Conservation (phyloP, 345 rosid genomes). For the Hirschfeldia incana region DNA sequence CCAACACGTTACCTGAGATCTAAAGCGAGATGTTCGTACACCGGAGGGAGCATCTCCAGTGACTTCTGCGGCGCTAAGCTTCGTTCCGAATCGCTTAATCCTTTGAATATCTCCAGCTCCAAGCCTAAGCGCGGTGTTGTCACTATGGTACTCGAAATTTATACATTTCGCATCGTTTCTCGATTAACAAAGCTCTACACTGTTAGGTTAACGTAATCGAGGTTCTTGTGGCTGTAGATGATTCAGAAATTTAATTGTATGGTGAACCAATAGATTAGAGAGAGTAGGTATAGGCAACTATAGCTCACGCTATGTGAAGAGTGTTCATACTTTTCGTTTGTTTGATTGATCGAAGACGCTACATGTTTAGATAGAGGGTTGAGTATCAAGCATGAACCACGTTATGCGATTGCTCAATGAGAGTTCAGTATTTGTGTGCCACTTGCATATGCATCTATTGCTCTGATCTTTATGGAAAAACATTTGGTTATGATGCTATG, state of each 20-base stretch:
- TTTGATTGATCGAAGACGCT: constrained; percentile 10
- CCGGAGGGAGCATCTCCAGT: constrained; percentile 50
- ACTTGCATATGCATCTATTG: neutral
- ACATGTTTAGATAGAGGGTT: neutral
- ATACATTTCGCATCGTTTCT: constrained; percentile 1
- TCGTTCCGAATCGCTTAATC: constrained; percentile 51
- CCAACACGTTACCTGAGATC: constrained; percentile 36
- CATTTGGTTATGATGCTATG: neutral
- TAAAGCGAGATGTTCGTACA: constrained; percentile 38
- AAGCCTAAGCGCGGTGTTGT: constrained; percentile 68
- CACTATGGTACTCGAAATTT: no score
- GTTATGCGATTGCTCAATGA: no score
- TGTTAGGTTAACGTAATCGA: constrained; percentile 14
- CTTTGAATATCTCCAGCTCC: constrained; percentile 49
- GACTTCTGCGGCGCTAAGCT: constrained; percentile 57
- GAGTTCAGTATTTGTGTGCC: no score
- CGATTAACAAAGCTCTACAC: neutral
- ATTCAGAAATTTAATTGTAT: constrained; percentile 4
- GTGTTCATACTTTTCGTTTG: neutral
- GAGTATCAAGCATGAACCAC: constrained; percentile 15
- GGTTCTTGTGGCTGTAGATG: neutral
- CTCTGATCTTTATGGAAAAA: neutral
- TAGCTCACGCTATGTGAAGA: neutral
- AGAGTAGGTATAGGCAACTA: neutral
- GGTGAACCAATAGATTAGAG: neutral